Evolutionary conservation across 208 protist species (phyloP).

Genomic region (Lotmaria passim): DNA sequence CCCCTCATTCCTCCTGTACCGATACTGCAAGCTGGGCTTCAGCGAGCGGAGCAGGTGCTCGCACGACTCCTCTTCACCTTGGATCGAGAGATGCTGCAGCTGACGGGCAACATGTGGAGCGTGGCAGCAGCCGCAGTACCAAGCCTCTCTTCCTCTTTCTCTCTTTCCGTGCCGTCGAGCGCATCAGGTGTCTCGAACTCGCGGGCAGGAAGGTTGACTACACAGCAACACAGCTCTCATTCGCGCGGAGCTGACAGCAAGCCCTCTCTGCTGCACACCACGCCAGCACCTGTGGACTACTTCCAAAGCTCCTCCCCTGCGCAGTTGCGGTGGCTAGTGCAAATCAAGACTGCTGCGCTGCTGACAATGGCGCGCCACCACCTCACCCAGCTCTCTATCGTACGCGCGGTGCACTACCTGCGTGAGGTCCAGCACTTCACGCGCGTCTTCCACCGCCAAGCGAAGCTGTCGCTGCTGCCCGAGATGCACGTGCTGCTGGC

Average conservation of each 20-base stretch:
- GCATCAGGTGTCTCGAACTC: too few species aligned
- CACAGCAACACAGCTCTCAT: background rate
- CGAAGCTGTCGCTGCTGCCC: constrained; percentile 23
- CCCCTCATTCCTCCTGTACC: constrained; percentile 11
- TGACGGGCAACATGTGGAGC: constrained; percentile 29
- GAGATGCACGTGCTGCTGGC: constrained; percentile 62
- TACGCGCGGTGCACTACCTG: constrained; percentile 35
- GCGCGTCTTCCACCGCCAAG: constrained; percentile 50
- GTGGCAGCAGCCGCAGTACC: background rate
- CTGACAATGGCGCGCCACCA: constrained; percentile 45
- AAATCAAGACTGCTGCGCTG: constrained; percentile 56
- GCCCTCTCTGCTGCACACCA: background rate
- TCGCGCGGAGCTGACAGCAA: background rate
- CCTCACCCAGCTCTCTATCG: constrained; percentile 49
- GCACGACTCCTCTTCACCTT: constrained; percentile 30
- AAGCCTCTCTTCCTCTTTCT: too few species aligned
- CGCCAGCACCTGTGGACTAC: background rate
- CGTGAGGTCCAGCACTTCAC: constrained; percentile 51
- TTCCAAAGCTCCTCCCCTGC: constrained; percentile 22
- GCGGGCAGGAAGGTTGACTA: too few species aligned
- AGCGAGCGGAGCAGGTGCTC: constrained; percentile 31
- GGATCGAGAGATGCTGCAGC: constrained; percentile 34
- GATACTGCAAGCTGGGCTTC: constrained; percentile 19
- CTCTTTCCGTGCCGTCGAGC: too few species aligned
- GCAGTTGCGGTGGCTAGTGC: constrained; percentile 58